Conservation (phyloP, 129 eudicot genomes). For the Saussurea involucrata region DNA sequence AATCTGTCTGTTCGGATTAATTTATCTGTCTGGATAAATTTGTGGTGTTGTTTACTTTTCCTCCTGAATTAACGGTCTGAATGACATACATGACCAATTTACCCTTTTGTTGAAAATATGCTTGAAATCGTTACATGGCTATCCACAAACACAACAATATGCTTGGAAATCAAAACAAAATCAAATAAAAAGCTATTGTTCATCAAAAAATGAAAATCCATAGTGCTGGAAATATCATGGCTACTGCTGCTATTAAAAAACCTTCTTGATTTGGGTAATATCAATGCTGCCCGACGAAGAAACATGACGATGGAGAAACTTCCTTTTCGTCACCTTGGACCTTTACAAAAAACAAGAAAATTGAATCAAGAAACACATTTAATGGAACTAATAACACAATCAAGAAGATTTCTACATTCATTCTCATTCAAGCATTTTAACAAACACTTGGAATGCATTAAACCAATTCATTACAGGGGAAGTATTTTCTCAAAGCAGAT, state of each 20-base stretch:
- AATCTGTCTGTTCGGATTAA: too few relatives aligned
- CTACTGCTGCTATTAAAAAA: slow-evolving; percentile 18
- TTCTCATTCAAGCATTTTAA: slow-evolving; percentile 33
- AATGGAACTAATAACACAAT: not conserved
- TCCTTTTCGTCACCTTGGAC: slow-evolving; percentile 16
- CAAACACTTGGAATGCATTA: slow-evolving; percentile 37
- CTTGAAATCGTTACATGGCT: too few relatives aligned
- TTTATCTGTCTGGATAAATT: too few relatives aligned
- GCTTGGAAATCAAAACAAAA: too few relatives aligned
- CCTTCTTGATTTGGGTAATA: slow-evolving; percentile 21
- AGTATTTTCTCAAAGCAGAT: too few relatives aligned
- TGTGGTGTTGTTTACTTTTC: too few relatives aligned
- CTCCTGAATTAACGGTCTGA: too few relatives aligned
- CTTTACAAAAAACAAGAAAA: slow-evolving; percentile 21
- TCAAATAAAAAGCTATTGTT: too few relatives aligned
- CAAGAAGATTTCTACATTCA: not conserved
- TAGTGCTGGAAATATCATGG: slow-evolving; percentile 47
- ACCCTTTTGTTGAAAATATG: too few relatives aligned
- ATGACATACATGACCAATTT: too few relatives aligned
- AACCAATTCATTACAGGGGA: not conserved
- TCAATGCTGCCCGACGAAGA: slow-evolving; percentile 16
- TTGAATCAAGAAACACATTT: slow-evolving; percentile 5
- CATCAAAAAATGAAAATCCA: too few relatives aligned
- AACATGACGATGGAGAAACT: slow-evolving; percentile 20
- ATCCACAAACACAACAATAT: too few relatives aligned